Percentiles rank a stretch among this genome's conserved stretches.
Evolutionary conservation across 164 flowering plant genomes (phyloP).

Genomic region (Platanus orientalis): DNA sequence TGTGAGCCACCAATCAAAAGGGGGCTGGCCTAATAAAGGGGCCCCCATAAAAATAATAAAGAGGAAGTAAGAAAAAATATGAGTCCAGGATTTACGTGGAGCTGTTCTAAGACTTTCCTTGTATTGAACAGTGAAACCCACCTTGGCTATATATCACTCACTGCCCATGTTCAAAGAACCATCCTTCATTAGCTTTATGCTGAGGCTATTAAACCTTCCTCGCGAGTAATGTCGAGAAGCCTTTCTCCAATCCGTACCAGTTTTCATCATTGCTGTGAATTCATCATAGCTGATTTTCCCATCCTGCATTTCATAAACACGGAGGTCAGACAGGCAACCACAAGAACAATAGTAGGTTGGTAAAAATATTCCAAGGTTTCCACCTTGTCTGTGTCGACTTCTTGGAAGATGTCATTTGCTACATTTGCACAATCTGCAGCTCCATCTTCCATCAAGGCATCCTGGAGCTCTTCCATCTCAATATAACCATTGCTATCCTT

Average conservation of each 20-base stretch:
- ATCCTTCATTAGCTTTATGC: slow-evolving; percentile 85
- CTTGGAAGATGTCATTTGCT: slow-evolving; percentile 82
- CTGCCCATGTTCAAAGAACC: slow-evolving; percentile 73
- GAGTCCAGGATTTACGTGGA: slow-evolving; percentile 12
- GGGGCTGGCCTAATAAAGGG: not conserved
- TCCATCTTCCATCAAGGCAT: slow-evolving; percentile 80
- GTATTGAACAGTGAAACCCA: slow-evolving; percentile 8
- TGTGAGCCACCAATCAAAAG: slow-evolving; percentile 21
- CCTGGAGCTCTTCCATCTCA: slow-evolving; percentile 72
- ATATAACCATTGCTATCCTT: slow-evolving; percentile 73
- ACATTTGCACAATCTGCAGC: slow-evolving; percentile 58
- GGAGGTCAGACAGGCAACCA: slow-evolving; percentile 1
- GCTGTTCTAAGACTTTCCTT: slow-evolving; percentile 4
- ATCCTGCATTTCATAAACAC: slow-evolving; percentile 46
- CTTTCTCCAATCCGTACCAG: slow-evolving; percentile 98
- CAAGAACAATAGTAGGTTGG: not conserved
- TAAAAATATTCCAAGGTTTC: slow-evolving; percentile 4
- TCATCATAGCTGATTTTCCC: slow-evolving; percentile 87
- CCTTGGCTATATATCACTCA: slow-evolving; percentile 21
- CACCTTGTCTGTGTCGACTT: slow-evolving; percentile 94
- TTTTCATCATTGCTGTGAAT: slow-evolving; percentile 93
- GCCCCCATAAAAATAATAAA: slow-evolving; percentile 22
- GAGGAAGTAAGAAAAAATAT: not conserved
- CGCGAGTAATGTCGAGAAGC: slow-evolving; percentile 92
- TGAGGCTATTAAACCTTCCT: slow-evolving; percentile 88